Evolutionary conservation across 2,329 filamentous ascomycete species (phyloP), one percentile per base, ranked within the genome.

Genomic region (Diaporthe velutina): DNA sequence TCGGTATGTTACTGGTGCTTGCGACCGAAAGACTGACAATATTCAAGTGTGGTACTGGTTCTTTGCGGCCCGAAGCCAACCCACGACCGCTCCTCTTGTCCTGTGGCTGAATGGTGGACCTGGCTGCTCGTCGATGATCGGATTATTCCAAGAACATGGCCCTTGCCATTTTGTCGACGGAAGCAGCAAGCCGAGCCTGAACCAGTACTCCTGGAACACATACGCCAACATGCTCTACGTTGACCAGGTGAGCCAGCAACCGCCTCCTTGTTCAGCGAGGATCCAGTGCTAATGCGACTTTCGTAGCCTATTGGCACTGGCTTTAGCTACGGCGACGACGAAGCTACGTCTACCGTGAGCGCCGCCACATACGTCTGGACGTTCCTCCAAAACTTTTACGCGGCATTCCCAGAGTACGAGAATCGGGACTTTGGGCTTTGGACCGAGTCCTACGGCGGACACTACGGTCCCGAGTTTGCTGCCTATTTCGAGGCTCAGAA

Each of bases 371-470:
- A 84, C 66, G 85, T 91, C n/a, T 91, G 89, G 89, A 86, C 84
- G 3, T 82, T 91, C n/a, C 80, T 90, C 64, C 89, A 91, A 79
- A 86, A 87, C 1, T 94, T 92, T 85, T 90, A 91, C 72, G 85
- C 88, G 6, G 88, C 90, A 40, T 94, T 94, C 74, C 91, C 90
- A 0, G 85, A 87, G 40, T 93, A 93, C 79, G 86, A 89, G 79
- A 88, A 88, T 4, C 87, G 88, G 57, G 88, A 92, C 75, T 88
- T 90, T 74, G 86, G 87, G 5, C 84, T 91, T 71, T 90, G 87
- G 70, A 86, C 88, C 7, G 85, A 88, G 76, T 88, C 86, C 0
- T 91, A 91, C 75, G 90, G 90, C 35, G 89, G 90, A n/a, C 87
- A 89, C 73, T 91, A 90, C 77, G 89, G 88, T 1, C 90, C 90